Base-by-base conservation (phyloP, 2,329 filamentous ascomycete genomes). In the Fusarium sp. region DNA sequence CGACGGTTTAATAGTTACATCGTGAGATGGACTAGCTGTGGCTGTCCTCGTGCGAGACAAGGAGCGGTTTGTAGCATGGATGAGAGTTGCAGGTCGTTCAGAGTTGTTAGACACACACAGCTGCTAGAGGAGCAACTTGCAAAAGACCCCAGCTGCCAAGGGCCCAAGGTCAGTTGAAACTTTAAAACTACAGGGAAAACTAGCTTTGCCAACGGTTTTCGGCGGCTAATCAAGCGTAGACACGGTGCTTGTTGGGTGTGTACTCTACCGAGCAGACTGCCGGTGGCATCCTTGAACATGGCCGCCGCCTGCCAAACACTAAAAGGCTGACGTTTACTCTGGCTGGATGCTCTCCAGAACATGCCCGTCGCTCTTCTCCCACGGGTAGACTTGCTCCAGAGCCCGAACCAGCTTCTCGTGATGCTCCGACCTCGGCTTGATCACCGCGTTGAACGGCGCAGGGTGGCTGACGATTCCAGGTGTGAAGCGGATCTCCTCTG, bases 391-490 rank as follows among this genome's bases (percentile, higher is more conserved):
- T 4, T 61, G 15, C 37, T 68, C 66, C 32, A 68, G 21, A 8
- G 53, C 44, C 25, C 60, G 44, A 3, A 68, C 56, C 17, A 58
- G 9, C 9, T 21, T 33, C 15, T 65, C 57, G 4, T 65, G 49
- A 4, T 55, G 50, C 23, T 32, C 7, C 15, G 53, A 58, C 17
- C 61, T 55, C 4, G 66, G 61, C 31, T 41, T 59, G 19, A 63
- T 61, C 2, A 42, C 25, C 19, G 45, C 48, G 14, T 57, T 49
- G 31, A 63, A 68, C 4, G 54, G 44, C 15, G 44, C 23, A 3
- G 63, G 63, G 13, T 61, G 63, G 21, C 57, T 65, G 8, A 68
- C 33, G 3, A 65, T 36, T 11, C 66, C 66, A 2, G 66, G 50
- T 1, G 41, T 63, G 17, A 65, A 65, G 9, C 17, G 10, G 9